These are phyloP conservation scores for Cyberlindnera amylophila DNA, from an alignment of 805 yeast genomes.

Conservation along the genomic window DNA sequence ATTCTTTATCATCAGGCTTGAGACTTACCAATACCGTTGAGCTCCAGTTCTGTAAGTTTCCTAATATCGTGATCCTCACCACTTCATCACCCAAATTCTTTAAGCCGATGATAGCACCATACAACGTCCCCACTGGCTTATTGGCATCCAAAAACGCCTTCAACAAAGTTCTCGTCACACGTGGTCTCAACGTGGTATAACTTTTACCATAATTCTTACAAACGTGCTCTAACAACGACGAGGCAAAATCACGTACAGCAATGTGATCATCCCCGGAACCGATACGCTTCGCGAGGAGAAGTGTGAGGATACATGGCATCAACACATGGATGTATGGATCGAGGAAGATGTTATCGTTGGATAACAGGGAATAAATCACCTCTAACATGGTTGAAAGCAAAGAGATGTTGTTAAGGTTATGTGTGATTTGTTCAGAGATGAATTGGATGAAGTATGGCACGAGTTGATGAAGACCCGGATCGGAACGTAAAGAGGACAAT, in stretches of 20 bases:
- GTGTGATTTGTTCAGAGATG: constrained; percentile 91
- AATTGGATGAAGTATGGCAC: constrained; percentile 96
- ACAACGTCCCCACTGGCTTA: constrained; percentile 84
- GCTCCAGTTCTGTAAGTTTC: constrained; percentile 82
- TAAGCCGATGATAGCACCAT: constrained; percentile 86
- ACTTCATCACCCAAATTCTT: constrained; percentile 85
- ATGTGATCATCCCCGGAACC: constrained; percentile 42
- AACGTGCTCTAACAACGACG: constrained; percentile 76
- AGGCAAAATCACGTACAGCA: constrained; percentile 84
- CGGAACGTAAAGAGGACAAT: constrained; percentile 75
- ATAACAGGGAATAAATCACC: constrained; percentile 77
- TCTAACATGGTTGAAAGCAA: constrained; percentile 81
- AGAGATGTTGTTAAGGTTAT: constrained; percentile 70
- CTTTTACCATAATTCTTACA: constrained; percentile 76
- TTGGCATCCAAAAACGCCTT: constrained; percentile 86
- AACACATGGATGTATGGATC: constrained; percentile 96
- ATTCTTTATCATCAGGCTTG: constrained; percentile 41
- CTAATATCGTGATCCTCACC: constrained; percentile 74
- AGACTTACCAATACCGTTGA: constrained; percentile 44
- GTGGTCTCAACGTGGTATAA: constrained; percentile 84
- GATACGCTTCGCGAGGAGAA: constrained; percentile 83
- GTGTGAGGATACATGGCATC: constrained; percentile 93
- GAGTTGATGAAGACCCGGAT: constrained; percentile 94
- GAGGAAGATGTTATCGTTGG: constrained; percentile 79
- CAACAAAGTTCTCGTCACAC: constrained; percentile 88